Conservation (phyloP, 192 early-diverging fungal species). For the Spinellus fusiger region DNA sequence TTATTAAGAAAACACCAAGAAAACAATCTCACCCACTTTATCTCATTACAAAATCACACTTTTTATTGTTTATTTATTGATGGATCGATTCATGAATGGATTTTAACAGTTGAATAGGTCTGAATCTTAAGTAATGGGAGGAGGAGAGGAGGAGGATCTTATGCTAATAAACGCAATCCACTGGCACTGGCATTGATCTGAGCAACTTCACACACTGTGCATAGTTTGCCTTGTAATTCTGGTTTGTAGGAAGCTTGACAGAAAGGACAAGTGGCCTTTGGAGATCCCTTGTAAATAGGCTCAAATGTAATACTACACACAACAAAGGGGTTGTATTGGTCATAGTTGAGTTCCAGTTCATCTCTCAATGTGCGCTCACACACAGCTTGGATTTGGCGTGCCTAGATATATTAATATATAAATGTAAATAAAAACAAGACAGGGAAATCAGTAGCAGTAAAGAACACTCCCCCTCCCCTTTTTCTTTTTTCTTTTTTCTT, state of each 20-base stretch:
- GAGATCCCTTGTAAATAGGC: slow-evolving; percentile 87
- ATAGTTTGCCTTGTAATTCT: slow-evolving; percentile 71
- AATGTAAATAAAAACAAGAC: neutral
- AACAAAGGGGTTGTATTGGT: slow-evolving; percentile 93
- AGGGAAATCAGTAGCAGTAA: neutral
- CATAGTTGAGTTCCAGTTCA: slow-evolving; percentile 80
- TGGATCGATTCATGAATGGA: no score
- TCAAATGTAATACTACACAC: slow-evolving; percentile 79
- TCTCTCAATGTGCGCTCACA: slow-evolving; percentile 78
- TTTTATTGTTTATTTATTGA: no score
- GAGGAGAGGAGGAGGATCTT: neutral
- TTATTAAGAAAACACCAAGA: no score
- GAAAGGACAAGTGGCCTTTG: slow-evolving; percentile 76
- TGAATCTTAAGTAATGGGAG: neutral
- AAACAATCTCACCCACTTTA: no score
- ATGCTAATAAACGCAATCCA: neutral
- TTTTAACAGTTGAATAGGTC: neutral
- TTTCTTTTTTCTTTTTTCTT: neutral
- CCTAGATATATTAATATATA: slow-evolving; percentile 27
- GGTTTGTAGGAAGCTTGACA: slow-evolving; percentile 85
- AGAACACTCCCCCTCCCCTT: neutral
- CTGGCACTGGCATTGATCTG: slow-evolving; percentile 64
- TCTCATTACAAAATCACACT: no score
- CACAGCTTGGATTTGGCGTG: slow-evolving; percentile 68
- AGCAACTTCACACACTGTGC: slow-evolving; percentile 83